Evolutionary conservation across 1,284 basidiomycete species (phyloP).

Genomic region (Puccinia novopanici): DNA sequence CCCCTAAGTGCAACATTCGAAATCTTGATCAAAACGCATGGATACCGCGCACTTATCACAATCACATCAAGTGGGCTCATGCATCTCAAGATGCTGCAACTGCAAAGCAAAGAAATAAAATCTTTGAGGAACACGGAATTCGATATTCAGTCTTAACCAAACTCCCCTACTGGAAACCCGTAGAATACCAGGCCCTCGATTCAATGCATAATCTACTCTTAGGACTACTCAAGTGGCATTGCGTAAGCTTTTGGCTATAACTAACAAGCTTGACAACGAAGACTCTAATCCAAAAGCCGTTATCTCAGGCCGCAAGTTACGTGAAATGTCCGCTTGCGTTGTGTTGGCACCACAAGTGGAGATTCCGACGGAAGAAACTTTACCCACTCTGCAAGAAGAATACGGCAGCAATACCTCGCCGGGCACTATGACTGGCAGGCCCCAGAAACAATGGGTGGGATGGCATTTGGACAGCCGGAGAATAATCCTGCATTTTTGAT

Average conservation of each 20-base stretch:
- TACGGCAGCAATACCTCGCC: not conserved
- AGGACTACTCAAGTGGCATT: slow-evolving; percentile 37
- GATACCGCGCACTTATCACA: not conserved
- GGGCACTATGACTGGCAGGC: not conserved
- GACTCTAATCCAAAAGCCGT: not conserved
- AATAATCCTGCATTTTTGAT: slow-evolving; percentile 7
- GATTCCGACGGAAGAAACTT: too few species aligned
- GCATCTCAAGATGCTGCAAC: not conserved
- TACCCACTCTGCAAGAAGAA: not conserved
- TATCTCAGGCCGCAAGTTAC: not conserved
- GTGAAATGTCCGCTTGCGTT: too few species aligned
- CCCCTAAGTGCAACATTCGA: not conserved
- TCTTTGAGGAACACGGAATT: slow-evolving; percentile 19
- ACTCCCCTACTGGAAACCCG: slow-evolving; percentile 22
- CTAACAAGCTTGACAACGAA: not conserved
- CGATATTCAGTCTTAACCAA: slow-evolving; percentile 32
- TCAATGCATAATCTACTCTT: slow-evolving; percentile 38
- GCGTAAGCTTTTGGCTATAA: slow-evolving; percentile 21
- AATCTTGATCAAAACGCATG: not conserved
- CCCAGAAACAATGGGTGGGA: not conserved
- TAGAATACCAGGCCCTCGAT: slow-evolving; percentile 20
- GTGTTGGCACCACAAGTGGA: too few species aligned
- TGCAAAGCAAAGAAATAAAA: not conserved
- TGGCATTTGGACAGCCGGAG: slow-evolving; percentile 5
- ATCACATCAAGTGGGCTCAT: slow-evolving; percentile 23